These are phyloP conservation scores for Kodamaea hsintzibuensis DNA, from an alignment of 805 yeast species.

Conservation along the genomic window DNA sequence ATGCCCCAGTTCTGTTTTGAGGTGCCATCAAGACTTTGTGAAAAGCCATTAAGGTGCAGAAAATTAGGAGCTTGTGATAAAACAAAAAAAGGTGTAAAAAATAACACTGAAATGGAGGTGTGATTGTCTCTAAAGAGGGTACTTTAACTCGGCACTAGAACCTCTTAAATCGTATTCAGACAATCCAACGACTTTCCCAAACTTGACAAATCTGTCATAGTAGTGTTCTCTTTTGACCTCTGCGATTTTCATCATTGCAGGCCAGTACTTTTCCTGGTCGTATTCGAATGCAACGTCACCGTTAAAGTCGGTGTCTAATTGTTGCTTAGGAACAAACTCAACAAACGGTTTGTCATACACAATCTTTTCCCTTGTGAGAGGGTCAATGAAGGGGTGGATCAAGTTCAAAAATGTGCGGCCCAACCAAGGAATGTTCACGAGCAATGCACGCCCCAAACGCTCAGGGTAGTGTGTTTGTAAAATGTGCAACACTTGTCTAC, in stretches of 20 bases:
- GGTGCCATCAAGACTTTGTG: neutral
- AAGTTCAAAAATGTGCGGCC: conserved; percentile 57
- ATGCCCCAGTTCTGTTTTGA: neutral
- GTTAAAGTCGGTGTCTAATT: conserved; percentile 51
- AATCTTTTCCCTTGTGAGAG: conserved; percentile 57
- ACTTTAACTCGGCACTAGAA: conserved; percentile 2
- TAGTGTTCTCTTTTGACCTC: conserved; percentile 35
- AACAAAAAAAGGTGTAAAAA: no score
- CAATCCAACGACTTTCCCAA: conserved; percentile 53
- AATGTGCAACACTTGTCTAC: conserved; percentile 51
- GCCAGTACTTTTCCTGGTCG: conserved; percentile 55
- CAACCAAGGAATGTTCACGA: conserved; percentile 58
- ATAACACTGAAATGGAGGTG: no score
- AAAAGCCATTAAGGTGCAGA: no score
- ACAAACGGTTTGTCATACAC: conserved; percentile 59
- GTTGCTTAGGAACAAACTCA: conserved; percentile 53
- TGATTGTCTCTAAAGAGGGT: neutral
- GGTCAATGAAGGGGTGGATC: conserved; percentile 59
- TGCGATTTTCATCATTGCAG: conserved; percentile 46
- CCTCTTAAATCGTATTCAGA: conserved; percentile 54
- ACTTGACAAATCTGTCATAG: conserved; percentile 37
- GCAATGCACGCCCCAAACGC: conserved; percentile 52
- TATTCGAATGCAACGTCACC: conserved; percentile 53
- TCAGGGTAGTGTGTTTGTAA: conserved; percentile 62
- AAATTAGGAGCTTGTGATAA: neutral